Percentiles rank a stretch among this genome's conserved stretches.
These are phyloP conservation scores for Russula ochroleuca DNA, from an alignment of 768 basidiomycete species.

Conservation along the genomic window DNA sequence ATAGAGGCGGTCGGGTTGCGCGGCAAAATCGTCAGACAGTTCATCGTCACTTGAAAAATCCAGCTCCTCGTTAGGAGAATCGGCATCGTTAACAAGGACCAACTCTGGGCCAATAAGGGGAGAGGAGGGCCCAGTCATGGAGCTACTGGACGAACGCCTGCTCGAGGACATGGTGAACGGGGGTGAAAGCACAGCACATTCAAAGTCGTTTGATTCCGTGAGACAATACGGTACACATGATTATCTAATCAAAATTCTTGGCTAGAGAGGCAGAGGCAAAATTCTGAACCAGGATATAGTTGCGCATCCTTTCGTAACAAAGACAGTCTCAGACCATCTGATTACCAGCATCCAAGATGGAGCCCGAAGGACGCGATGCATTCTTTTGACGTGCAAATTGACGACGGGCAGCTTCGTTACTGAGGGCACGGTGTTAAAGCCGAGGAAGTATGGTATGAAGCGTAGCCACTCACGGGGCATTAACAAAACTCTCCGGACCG, in stretches of 20 bases:
- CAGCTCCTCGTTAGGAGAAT: slow-evolving; percentile 36
- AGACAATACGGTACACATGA: neutral
- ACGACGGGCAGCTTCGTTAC: slow-evolving; percentile 8
- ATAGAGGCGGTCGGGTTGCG: slow-evolving; percentile 30
- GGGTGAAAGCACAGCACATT: neutral
- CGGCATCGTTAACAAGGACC: slow-evolving; percentile 57
- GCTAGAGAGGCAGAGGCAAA: too few relatives aligned
- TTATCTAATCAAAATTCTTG: slow-evolving; percentile 21
- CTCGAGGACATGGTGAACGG: slow-evolving; percentile 16
- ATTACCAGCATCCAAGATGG: neutral
- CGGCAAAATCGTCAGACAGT: slow-evolving; percentile 35
- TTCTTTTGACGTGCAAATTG: neutral
- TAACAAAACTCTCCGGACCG: slow-evolving; percentile 51
- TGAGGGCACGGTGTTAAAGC: neutral
- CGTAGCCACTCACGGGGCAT: slow-evolving; percentile 45
- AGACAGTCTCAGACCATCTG: neutral
- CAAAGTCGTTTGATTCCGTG: neutral
- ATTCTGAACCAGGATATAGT: neutral
- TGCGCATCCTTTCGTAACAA: neutral
- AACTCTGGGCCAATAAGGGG: slow-evolving; percentile 41
- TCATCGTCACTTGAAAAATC: slow-evolving; percentile 45
- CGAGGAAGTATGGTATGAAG: neutral
- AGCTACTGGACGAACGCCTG: slow-evolving; percentile 18
- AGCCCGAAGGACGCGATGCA: slow-evolving; percentile 6
- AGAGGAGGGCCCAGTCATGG: slow-evolving; percentile 7